phyloP scores from a whole-genome alignment of 305 asterid genomes.

The Euphrasia arctica region DNA sequence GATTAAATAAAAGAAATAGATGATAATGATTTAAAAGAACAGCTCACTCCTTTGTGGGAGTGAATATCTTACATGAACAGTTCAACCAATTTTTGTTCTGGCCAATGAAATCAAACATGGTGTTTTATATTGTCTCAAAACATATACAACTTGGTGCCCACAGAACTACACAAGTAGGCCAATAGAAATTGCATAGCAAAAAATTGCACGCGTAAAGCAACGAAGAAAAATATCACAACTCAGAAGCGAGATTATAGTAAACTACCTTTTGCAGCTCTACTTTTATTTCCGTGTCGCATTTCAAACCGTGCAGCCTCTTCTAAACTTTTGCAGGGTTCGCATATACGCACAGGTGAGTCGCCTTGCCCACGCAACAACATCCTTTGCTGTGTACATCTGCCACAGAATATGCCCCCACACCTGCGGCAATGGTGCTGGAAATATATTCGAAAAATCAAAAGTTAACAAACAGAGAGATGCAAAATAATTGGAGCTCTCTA shows the following conservation, averaged over 20 bases:
- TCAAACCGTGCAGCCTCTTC: constrained; percentile 96
- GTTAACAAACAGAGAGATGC: constrained; percentile 15
- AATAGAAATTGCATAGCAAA: constrained; percentile 19
- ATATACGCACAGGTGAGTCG: constrained; percentile 92
- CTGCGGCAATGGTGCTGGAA: constrained; percentile 98
- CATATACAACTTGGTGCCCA: no score
- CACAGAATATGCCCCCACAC: constrained; percentile 95
- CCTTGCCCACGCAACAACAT: constrained; percentile 97
- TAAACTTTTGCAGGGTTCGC: constrained; percentile 90
- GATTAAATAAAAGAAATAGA: not conserved
- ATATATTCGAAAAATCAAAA: constrained; percentile 30
- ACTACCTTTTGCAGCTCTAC: constrained; percentile 65
- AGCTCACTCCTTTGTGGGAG: not conserved
- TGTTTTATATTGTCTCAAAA: no score
- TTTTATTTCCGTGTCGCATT: constrained; percentile 74
- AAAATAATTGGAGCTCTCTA: not conserved
- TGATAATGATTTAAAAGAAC: not conserved
- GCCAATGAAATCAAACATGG: not conserved
- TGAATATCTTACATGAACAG: not conserved
- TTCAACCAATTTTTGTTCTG: not conserved
- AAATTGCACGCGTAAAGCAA: constrained; percentile 9
- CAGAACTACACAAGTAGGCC: not conserved
- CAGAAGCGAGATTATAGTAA: constrained; percentile 13
- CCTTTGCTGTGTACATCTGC: constrained; percentile 81
- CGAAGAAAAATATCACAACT: constrained; percentile 14